phyloP scores from a whole-genome alignment of 1,284 basidiomycete genomes.

The Ganoderma resinaceum region DNA sequence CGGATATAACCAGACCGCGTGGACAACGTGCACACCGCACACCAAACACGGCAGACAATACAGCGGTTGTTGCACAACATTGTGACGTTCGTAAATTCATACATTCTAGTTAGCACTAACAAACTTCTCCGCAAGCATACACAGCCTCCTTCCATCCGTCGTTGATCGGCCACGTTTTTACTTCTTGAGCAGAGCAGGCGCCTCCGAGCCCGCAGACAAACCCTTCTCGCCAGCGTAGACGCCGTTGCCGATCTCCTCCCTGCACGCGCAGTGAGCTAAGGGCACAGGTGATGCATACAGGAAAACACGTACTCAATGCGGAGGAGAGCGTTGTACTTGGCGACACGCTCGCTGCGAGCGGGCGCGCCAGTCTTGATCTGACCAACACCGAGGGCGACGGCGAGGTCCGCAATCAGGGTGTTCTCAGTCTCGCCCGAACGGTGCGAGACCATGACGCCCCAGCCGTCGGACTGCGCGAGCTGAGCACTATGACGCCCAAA shows the following conservation, averaged over 20 bases:
- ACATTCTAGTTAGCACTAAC: constrained; percentile 29
- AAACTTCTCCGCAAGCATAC: constrained; percentile 30
- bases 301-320: constrained; percentile 80
- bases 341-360: constrained; percentile 91
- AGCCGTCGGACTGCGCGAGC: constrained; percentile 95
- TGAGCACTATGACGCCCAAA: constrained; percentile 71
- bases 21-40: not conserved
- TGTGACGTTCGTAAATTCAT: constrained; percentile 21
- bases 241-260: constrained; percentile 81
- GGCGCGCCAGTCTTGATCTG: constrained; percentile 99
- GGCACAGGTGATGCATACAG: too few relatives aligned
- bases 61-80: constrained; percentile 18
- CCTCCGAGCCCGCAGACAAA: constrained; percentile 75
- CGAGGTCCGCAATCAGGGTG: constrained; percentile 97
- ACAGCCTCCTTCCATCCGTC: constrained; percentile 15
- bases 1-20: not conserved
- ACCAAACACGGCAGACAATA: not conserved
- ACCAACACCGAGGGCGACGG: constrained; percentile 91
- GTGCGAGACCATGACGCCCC: constrained; percentile 99
- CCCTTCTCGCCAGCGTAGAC: constrained; percentile 84
- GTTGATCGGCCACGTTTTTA: constrained; percentile 32
- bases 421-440: constrained; percentile 97
- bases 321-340: constrained; percentile 92
- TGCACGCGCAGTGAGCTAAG: constrained; percentile 41
- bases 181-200: constrained; percentile 81